Evolutionary conservation across 768 basidiomycete species (phyloP), one percentile per base, ranked within the genome.

Genomic region (Pholiota conissans): DNA sequence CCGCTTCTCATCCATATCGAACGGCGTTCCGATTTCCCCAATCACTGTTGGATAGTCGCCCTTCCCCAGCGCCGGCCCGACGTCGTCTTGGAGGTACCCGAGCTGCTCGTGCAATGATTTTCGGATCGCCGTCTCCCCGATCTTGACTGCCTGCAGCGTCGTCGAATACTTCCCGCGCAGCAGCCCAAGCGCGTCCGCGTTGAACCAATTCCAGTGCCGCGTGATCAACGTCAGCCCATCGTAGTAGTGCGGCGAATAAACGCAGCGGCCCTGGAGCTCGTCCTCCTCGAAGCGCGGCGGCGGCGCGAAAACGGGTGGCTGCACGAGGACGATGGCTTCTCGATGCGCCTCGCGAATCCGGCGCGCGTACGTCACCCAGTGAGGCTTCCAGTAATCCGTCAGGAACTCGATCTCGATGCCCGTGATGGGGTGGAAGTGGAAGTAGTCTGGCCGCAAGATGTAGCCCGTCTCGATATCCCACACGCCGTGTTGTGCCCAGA

Each of bases 11-110:
- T 99, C 96, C 89, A 99, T 89, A 69, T 99, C 95, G 67, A 89
- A 93, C 2, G 96, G 96, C 1, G 86, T 91, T 13, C 96, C 96
- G 50, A 98, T 96, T 76, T 99, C 96, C 10, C 96, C 95, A 32
- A 99, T 90, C 61, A 98, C 79, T 0, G 91, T 95, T 0, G 96
- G 96, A 65, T 89, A 97, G 16, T 74, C 58, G 1, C 55, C 56
- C 22, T 52, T 56, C 4, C 86, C 84, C 5, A 91, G 77, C 48
- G 87, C 85, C 28, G 73, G 70, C n/a, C n/a, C n/a, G 0, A 87
- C 83, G 63, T 99, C 95, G 20, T 75, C 79, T 64, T 90, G 87
- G 45, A 98, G 75, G 49, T 90, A 81, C 16, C 80, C 87, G 20
- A 99, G 79, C 69, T 99, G 95, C 57, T 88, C 85, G 60, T 90